Evolutionary conservation across 164 flowering plant genomes (phyloP), one percentile per base, ranked within the genome.

Genomic region (Amborella trichopoda): DNA sequence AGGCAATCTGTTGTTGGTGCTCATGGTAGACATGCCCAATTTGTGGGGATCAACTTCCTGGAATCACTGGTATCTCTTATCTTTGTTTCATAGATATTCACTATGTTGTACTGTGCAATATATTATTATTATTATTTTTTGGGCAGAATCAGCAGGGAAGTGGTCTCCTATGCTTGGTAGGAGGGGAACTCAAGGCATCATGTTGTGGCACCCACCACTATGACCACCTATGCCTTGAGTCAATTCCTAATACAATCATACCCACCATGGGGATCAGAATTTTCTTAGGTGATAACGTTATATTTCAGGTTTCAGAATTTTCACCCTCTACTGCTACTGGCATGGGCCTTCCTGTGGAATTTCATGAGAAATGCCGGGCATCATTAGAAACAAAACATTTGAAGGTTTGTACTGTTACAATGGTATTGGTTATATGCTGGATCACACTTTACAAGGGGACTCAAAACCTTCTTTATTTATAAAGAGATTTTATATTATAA

Each of bases 331-430:
- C 96, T 23, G 80, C 94, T 48, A 72, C 81, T 69, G 76, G 89
- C 20, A 80, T 93, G 94, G 82, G 86, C 44, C 96, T 93, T 64
- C 95, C 99, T 26, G 65, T 77, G 61, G 99, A 93, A 72, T 82
- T 88, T 59, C 96, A 93, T 66, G 84, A 77, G 70, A 77, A 75
- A 50, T 93, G 99, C 65, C 67, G 70, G 39, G 62, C 21, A 50
- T 80, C 89, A 25, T 51, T 93, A 23, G 95, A 93, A 67, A 61
- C 46, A 40, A 76, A 76, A 39, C 76, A 82, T 67, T 50, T 93
- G 59, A 80, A 84, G 99, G 99, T 88, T 58, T 30, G 34, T 8
- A 30, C 34, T 30, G 0, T 30, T n/a, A n/a, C n/a, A n/a, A n/a
- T n/a, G n/a, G n/a, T n/a, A n/a, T n/a, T n/a, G n/a, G n/a, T n/a